phyloP scores from a whole-genome alignment of 768 basidiomycete species.

The Coprinopsis sp. region DNA sequence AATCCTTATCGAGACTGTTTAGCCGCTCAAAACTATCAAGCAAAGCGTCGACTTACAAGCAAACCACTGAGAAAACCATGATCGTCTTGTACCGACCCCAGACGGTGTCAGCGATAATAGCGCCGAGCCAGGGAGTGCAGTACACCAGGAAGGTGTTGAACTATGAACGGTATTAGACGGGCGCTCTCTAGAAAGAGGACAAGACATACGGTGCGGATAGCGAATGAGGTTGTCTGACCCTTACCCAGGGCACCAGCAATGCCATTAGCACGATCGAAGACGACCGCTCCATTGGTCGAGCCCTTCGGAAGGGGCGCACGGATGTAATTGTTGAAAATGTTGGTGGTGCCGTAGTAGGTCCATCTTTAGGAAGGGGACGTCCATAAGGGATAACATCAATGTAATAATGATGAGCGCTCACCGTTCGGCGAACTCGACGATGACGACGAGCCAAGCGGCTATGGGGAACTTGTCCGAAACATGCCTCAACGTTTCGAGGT shows the following conservation, averaged over 20 bases:
- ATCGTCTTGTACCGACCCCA: constrained; percentile 59
- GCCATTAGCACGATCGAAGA: constrained; percentile 27
- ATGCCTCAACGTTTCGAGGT: constrained; percentile 41
- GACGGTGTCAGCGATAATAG: constrained; percentile 48
- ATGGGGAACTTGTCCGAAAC: constrained; percentile 39
- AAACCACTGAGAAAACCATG: constrained; percentile 44
- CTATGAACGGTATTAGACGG: constrained; percentile 23
- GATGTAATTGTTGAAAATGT: constrained; percentile 51
- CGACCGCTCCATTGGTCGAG: constrained; percentile 42
- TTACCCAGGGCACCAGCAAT: constrained; percentile 44
- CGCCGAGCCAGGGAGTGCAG: constrained; percentile 47
- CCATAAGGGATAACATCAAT: neutral
- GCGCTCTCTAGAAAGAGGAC: constrained; percentile 12
- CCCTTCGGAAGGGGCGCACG: constrained; percentile 43
- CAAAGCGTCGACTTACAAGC: constrained; percentile 23
- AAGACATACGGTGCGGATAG: constrained; percentile 31
- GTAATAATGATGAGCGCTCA: constrained; percentile 23
- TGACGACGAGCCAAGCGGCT: constrained; percentile 40
- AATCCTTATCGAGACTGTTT: constrained; percentile 20
- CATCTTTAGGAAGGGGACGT: constrained; percentile 26
- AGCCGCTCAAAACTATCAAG: too few relatives aligned
- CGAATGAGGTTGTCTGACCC: constrained; percentile 47
- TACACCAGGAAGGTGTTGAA: constrained; percentile 53
- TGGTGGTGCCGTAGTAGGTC: constrained; percentile 50
- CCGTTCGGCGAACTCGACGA: constrained; percentile 52